Evolutionary conservation across 169 alveolate genomes (phyloP).

Genomic region (Plasmodium knowlesi): DNA sequence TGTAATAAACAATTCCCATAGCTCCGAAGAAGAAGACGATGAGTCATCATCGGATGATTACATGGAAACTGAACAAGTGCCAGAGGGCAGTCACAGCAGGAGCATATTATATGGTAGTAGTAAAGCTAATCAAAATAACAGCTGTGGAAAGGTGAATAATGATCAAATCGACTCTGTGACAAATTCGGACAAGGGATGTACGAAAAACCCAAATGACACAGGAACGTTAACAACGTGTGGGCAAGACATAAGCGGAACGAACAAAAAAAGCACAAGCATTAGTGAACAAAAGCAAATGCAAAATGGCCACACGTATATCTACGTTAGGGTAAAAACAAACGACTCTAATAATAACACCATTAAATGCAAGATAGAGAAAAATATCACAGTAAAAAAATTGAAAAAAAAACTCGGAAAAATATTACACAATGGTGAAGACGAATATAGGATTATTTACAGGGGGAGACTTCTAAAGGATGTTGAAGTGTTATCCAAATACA

Average conservation of each 20-base stretch:
- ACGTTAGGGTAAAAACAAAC: slow-evolving; percentile 58
- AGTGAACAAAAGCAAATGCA: neutral
- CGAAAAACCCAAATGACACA: neutral
- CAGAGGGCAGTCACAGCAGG: neutral
- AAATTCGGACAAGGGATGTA: neutral
- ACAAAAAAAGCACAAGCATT: neutral
- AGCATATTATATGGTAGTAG: neutral
- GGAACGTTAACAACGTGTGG: neutral
- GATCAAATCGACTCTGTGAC: neutral
- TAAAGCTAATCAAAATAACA: neutral
- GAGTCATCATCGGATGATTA: neutral
- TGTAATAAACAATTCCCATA: slow-evolving; percentile 48
- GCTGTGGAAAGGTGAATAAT: neutral
- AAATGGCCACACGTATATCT: neutral
- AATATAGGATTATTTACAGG: slow-evolving; percentile 57
- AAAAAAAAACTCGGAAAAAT: slow-evolving; percentile 33
- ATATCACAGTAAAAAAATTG: slow-evolving; percentile 45
- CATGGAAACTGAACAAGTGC: neutral
- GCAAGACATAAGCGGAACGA: neutral
- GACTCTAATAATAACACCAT: slow-evolving; percentile 7
- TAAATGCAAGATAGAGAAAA: slow-evolving; percentile 64
- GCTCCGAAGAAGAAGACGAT: slow-evolving; percentile 50
- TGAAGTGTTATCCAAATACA: slow-evolving; percentile 19
- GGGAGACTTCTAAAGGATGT: slow-evolving; percentile 63
- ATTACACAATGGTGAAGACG: slow-evolving; percentile 21